These are phyloP conservation scores for Cucurbita ficifolia DNA, from an alignment of 306 rosid genomes.

Conservation along the genomic window DNA sequence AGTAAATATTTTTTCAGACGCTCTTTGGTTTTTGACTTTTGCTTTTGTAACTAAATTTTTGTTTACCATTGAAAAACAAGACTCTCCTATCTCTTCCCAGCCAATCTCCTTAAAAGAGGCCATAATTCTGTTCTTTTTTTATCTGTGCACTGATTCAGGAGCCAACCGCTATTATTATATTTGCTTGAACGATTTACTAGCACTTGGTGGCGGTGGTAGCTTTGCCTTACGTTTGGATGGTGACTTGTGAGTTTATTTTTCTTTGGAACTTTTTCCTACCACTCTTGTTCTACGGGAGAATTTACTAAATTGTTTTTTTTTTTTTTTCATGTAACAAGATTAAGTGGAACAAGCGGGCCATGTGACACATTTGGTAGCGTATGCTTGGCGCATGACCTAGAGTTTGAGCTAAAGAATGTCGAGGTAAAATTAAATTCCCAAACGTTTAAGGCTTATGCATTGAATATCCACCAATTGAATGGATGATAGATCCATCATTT, in stretches of 20 bases:
- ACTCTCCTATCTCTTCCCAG: not conserved
- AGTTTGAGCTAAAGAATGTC: conserved; percentile 77
- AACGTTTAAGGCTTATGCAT: not conserved
- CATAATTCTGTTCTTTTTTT: not conserved
- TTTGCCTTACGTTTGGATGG: conserved; percentile 77
- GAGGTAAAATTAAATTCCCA: conserved; percentile 43
- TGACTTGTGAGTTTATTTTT: conserved; percentile 56
- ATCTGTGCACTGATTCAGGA: conserved; percentile 28
- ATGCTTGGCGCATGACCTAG: conserved; percentile 76
- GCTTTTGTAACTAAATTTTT: not conserved
- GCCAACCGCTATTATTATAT: conserved; percentile 64
- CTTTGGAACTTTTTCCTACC: not conserved
- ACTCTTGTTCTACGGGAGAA: not conserved
- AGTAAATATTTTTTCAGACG: too few relatives aligned
- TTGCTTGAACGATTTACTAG: conserved; percentile 67
- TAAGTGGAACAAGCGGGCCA: conserved; percentile 83
- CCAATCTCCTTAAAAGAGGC: not conserved
- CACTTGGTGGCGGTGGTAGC: conserved; percentile 87
- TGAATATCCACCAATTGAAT: not conserved
- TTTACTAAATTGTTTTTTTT: not conserved
- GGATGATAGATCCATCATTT: conserved; percentile 4
- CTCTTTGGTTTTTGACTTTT: not conserved
- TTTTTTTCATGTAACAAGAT: conserved; percentile 32
- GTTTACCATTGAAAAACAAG: not conserved
- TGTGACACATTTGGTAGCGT: conserved; percentile 70